Percentiles rank a stretch among this genome's conserved stretches.
Conservation (phyloP, 768 basidiomycete species). For the Tricholoma saponaceum region DNA sequence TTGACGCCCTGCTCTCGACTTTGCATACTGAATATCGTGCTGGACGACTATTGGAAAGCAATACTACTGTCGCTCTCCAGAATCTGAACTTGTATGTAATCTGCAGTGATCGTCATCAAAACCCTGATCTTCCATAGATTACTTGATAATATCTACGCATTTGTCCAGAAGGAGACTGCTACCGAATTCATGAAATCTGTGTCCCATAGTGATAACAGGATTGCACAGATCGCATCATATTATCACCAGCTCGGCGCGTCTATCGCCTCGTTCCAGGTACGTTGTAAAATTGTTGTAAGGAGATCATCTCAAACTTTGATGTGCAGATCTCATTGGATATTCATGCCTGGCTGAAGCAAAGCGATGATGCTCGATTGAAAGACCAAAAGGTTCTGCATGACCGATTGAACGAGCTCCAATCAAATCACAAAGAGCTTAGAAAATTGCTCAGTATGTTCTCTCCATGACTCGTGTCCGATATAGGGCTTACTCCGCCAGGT, state of each 20-base stretch:
- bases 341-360: neutral
- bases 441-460: neutral
- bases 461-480: no score
- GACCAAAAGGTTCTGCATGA: neutral
- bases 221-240: neutral
- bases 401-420: neutral
- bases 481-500: neutral
- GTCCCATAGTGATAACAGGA: neutral
- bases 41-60: neutral
- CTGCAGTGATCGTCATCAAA: no score
- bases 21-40: neutral
- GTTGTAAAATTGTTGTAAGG: neutral
- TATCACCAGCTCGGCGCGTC: neutral
- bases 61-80: neutral
- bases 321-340: neutral
- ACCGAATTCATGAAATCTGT: neutral
- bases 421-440: neutral
- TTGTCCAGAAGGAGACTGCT: neutral
- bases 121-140: no score
- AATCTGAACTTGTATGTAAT: neutral
- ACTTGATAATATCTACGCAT: no score
- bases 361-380: neutral
- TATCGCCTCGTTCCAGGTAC: neutral
- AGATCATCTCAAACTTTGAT: neutral
- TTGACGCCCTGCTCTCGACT: neutral